Evolutionary conservation across 768 basidiomycete species (phyloP).

Genomic region (Leccinum rimulosum): DNA sequence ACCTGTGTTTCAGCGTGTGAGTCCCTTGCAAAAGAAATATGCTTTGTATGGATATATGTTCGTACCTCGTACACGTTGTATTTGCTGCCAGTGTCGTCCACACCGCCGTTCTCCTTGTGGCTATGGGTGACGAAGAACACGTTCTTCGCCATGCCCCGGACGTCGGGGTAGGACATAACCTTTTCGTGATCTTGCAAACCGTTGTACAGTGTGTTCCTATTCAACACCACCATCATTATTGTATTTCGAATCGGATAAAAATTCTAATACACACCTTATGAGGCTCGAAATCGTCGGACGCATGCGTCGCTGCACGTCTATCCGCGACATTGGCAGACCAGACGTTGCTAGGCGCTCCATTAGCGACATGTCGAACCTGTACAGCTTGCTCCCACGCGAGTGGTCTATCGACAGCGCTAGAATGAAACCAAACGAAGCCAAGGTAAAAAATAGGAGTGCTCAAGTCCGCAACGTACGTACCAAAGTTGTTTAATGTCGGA

Average conservation of each 20-base stretch:
- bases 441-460: not conserved
- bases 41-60: no score
- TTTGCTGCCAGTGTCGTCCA: no score
- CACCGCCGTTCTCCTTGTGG: slow-evolving; percentile 60
- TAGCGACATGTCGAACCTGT: slow-evolving; percentile 67
- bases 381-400: slow-evolving; percentile 49
- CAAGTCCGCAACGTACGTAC: slow-evolving; percentile 32
- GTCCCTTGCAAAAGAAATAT: not conserved
- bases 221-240: not conserved
- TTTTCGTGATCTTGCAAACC: slow-evolving; percentile 54
- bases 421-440: not conserved
- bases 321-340: slow-evolving; percentile 63
- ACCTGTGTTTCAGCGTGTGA: slow-evolving; percentile 31
- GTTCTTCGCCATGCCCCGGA: slow-evolving; percentile 62
- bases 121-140: slow-evolving; percentile 67
- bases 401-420: slow-evolving; percentile 70
- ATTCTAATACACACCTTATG: slow-evolving; percentile 16
- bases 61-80: slow-evolving; percentile 73
- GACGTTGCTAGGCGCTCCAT: slow-evolving; percentile 68
- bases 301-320: slow-evolving; percentile 76
- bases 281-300: slow-evolving; percentile 63
- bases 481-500: slow-evolving; percentile 60
- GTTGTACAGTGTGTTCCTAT: slow-evolving; percentile 60
- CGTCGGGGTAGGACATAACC: slow-evolving; percentile 49
- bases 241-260: not conserved